These are phyloP conservation scores for Penicillium bialowiezense DNA, from an alignment of 495 filamentous ascomycete species.

Conservation along the genomic window DNA sequence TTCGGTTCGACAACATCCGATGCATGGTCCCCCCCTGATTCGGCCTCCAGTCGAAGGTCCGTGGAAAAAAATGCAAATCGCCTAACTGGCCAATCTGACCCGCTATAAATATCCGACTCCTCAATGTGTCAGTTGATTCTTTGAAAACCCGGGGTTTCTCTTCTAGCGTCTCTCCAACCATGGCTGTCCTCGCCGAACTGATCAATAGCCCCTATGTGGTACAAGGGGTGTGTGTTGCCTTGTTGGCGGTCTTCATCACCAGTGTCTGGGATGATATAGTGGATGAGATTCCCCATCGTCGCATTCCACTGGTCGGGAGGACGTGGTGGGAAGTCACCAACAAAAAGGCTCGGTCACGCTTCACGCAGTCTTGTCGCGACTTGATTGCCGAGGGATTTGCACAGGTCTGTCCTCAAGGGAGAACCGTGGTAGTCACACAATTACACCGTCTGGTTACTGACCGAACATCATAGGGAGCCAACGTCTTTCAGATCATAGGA, in stretches of 20 bases:
- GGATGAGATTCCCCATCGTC: constrained; percentile 28
- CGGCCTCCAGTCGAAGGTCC: neutral
- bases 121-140: neutral
- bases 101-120: neutral
- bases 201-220: constrained; percentile 23
- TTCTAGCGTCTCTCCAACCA: constrained; percentile 1
- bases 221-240: constrained; percentile 16
- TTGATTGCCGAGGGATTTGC: constrained; percentile 30
- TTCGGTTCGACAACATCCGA: constrained; percentile 2
- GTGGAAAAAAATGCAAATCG: neutral
- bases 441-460: neutral
- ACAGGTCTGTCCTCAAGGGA: constrained; percentile 16
- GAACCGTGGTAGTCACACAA: neutral
- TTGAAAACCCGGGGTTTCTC: neutral
- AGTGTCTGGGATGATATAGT: constrained; percentile 27
- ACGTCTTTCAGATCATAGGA: constrained; percentile 41
- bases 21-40: neutral
- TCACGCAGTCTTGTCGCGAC: constrained; percentile 19
- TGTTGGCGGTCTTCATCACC: constrained; percentile 21
- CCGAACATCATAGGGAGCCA: constrained; percentile 18
- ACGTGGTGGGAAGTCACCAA: constrained; percentile 30
- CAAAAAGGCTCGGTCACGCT: constrained; percentile 27
- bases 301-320: constrained; percentile 31
- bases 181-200: constrained; percentile 25
- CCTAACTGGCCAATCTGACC: neutral